A percentile compares a stretch with the other conserved stretches of the same genome.
Evolutionary conservation across 768 basidiomycete genomes (phyloP).

Genomic region (Russula foetens): DNA sequence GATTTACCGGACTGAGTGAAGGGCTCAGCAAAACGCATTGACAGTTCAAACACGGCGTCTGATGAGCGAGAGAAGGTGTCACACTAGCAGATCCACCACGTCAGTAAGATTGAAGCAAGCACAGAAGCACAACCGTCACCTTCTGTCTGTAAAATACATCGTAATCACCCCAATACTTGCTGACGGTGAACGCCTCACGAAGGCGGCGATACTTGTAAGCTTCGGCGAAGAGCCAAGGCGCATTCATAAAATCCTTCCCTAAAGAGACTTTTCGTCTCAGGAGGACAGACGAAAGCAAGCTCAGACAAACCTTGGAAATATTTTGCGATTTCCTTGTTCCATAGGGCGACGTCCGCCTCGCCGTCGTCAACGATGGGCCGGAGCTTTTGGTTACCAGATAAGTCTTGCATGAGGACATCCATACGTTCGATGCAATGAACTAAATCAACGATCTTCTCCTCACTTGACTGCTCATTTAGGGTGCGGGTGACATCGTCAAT

Average conservation of each 20-base stretch:
- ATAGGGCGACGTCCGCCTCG: constrained; percentile 87
- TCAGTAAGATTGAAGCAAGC: background rate
- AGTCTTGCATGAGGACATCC: constrained; percentile 81
- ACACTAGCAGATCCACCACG: constrained; percentile 40
- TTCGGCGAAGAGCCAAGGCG: constrained; percentile 94
- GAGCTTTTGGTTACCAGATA: constrained; percentile 76
- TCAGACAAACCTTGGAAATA: constrained; percentile 69
- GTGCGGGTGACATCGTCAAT: constrained; percentile 88
- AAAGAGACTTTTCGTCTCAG: background rate
- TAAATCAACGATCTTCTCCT: constrained; percentile 81
- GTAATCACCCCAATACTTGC: constrained; percentile 84
- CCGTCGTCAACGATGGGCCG: constrained; percentile 85
- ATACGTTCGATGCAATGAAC: constrained; percentile 81
- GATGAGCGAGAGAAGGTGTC: constrained; percentile 92
- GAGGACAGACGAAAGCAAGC: background rate
- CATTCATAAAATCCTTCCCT: constrained; percentile 92
- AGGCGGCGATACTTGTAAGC: constrained; percentile 90
- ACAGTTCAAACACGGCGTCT: constrained; percentile 91
- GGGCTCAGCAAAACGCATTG: constrained; percentile 83
- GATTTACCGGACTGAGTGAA: constrained; percentile 53
- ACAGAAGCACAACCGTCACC: constrained; percentile 29
- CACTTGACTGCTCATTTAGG: constrained; percentile 75
- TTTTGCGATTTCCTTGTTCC: constrained; percentile 96
- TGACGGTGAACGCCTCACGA: constrained; percentile 87
- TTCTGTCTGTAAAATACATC: constrained; percentile 96